Evolutionary conservation across 1,284 basidiomycete species (phyloP), one percentile per base, ranked within the genome.

Genomic region (Moesziomyces sp.): DNA sequence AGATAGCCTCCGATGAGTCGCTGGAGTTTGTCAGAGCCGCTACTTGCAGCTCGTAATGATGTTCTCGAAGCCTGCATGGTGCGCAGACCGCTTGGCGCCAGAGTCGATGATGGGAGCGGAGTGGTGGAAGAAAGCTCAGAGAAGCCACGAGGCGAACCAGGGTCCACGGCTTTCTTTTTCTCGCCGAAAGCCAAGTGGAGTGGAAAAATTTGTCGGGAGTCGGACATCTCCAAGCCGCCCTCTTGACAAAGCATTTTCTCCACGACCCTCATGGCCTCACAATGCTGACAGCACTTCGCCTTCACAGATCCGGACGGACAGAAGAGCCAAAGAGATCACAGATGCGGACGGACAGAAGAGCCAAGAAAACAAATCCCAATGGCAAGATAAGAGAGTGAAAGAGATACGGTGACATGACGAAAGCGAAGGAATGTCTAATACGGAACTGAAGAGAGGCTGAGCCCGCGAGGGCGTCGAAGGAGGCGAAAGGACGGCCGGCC

Each of bases 1-100:
- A 46, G 35, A 28, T 64, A 54, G n/a, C 19, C 18, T 40, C 38
- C 38, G 18, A 40, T 18, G 38, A 40, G 38, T 14, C 18, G 38
- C 5, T n/a, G 13, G 7, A 18, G 16, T 16, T 16, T 6, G 6
- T 40, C 38, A 2, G 18, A 18, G 7, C 7, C 38, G 38, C 18
- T 6, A 8, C 3, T 4, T 6, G 11, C 16, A 18, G 14, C 18
- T 40, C 16, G 16, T 4, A 6, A 40, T 4, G 7, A 3, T 18
- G 38, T 5, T 6, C 18, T 16, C 6, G 38, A 40, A 7, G 16
- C 14, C 6, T 16, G 18, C 38, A 40, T 40, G 38, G 38, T 18
- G 14, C 16, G 38, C 38, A 40, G 38, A 16, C 18, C 38, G 38
- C 16, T 40, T 18, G 38, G 16, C 8, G 18, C 38, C 16, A 1